Percentiles rank a stretch among this genome's conserved stretches.
phyloP scores from a whole-genome alignment of 805 yeast genomes.

The Tetrapisispora iriomotensis region DNA sequence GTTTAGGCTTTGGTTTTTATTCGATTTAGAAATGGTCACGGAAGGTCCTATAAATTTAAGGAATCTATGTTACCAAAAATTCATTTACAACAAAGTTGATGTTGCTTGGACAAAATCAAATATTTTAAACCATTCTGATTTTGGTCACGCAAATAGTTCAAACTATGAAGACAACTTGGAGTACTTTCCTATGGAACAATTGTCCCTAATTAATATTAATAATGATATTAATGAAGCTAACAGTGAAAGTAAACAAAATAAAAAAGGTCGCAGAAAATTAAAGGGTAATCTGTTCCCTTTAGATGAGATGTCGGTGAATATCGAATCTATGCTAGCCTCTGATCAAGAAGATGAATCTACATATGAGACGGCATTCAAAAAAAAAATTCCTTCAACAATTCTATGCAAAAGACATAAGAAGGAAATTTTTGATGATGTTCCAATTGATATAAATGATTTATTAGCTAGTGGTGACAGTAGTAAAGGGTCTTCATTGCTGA shows the following conservation, averaged over 20 bases:
- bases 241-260: not conserved
- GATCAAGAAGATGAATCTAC: constrained; percentile 7
- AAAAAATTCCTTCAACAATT: constrained; percentile 12
- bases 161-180: constrained; percentile 5
- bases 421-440: constrained; percentile 30
- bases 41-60: constrained; percentile 20
- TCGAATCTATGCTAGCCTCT: constrained; percentile 6
- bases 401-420: constrained; percentile 12
- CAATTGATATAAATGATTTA: constrained; percentile 52
- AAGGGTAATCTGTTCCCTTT: too few relatives aligned
- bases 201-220: not conserved
- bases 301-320: constrained; percentile 6
- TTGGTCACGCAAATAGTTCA: not conserved
- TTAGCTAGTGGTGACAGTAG: constrained; percentile 24
- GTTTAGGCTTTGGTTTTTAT: constrained; percentile 23
- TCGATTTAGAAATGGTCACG: constrained; percentile 26
- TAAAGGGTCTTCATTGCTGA: not conserved
- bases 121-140: constrained; percentile 2
- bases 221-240: not conserved
- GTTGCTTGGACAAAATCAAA: constrained; percentile 16
- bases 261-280: too few relatives aligned
- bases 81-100: constrained; percentile 18
- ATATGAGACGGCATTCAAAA: not conserved
- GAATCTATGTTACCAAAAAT: constrained; percentile 19
- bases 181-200: constrained; percentile 6